phyloP scores from a whole-genome alignment of 208 protist species.

The Leishmania martiniquensis region DNA sequence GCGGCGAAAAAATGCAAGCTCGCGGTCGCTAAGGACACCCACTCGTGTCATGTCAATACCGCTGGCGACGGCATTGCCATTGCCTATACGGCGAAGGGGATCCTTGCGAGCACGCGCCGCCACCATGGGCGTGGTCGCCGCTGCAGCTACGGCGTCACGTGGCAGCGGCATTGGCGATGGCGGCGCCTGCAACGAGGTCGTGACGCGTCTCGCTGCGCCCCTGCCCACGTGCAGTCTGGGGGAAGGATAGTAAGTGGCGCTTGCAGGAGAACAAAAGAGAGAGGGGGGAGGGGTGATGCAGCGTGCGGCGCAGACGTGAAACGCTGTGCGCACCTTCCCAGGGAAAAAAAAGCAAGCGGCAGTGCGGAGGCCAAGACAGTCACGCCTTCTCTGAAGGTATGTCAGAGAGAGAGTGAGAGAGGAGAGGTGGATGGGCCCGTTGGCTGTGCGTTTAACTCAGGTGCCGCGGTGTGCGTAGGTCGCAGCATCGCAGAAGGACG shows the following conservation, averaged over 20 bases:
- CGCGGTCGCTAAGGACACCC: conserved; percentile 73
- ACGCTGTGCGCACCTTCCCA: neutral
- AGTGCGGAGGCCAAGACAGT: neutral
- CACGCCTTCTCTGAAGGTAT: too few relatives aligned
- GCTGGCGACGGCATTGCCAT: conserved; percentile 84
- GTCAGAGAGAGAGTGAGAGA: neutral
- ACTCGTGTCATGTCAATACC: conserved; percentile 59
- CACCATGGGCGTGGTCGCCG: conserved; percentile 8
- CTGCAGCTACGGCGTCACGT: neutral
- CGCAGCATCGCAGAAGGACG: neutral
- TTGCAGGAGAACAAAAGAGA: too few relatives aligned
- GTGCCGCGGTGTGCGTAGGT: too few relatives aligned
- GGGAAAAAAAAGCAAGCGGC: too few relatives aligned
- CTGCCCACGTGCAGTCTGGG: neutral
- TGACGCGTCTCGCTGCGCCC: neutral
- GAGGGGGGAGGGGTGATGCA: neutral
- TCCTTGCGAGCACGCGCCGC: conserved; percentile 69
- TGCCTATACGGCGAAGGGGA: conserved; percentile 60
- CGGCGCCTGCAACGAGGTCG: neutral
- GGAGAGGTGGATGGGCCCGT: too few relatives aligned
- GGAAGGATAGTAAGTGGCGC: neutral
- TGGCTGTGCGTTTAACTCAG: too few relatives aligned
- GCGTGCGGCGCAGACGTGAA: conserved; percentile 4
- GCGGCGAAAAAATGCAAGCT: conserved; percentile 66
- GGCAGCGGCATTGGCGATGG: conserved; percentile 1